phyloP scores from a whole-genome alignment of 139 green algal genomes.

The Chlamydomonas sp. region DNA sequence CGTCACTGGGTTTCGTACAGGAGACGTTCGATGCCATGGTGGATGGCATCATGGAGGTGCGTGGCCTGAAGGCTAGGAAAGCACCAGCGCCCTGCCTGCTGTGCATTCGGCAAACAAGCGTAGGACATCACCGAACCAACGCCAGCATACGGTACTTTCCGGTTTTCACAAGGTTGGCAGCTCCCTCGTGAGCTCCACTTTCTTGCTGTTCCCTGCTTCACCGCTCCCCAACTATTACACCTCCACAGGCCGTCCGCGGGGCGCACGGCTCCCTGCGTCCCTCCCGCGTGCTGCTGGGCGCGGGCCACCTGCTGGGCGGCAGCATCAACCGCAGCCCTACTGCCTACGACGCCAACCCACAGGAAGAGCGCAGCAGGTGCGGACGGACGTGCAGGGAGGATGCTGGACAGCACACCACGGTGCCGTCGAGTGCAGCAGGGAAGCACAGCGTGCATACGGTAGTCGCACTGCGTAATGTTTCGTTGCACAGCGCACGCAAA shows the following conservation, averaged over 20 bases:
- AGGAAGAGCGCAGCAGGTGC: slow-evolving; percentile 61
- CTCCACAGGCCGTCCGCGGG: slow-evolving; percentile 57
- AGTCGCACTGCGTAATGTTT: slow-evolving; percentile 40
- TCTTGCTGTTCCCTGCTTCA: background rate
- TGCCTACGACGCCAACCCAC: slow-evolving; percentile 82
- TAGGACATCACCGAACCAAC: background rate
- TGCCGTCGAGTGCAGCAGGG: no score
- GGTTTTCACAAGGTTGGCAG: background rate
- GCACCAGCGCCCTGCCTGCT: background rate
- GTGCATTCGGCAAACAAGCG: background rate
- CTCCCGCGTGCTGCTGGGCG: slow-evolving; percentile 49
- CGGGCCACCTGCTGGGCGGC: slow-evolving; percentile 66
- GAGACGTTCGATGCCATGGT: slow-evolving; percentile 84
- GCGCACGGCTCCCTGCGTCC: slow-evolving; percentile 73
- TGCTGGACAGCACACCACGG: no score
- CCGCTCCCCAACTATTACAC: no score
- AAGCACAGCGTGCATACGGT: slow-evolving; percentile 23
- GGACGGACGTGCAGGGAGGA: background rate
- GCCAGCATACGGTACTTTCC: background rate
- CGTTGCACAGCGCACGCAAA: background rate
- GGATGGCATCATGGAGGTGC: slow-evolving; percentile 73
- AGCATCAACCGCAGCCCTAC: slow-evolving; percentile 89
- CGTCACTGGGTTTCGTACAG: slow-evolving; percentile 81
- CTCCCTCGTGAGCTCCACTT: background rate
- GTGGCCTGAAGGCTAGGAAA: background rate